phyloP scores from a whole-genome alignment of 495 filamentous ascomycete genomes.

The Aspergillus olivimuriae region DNA sequence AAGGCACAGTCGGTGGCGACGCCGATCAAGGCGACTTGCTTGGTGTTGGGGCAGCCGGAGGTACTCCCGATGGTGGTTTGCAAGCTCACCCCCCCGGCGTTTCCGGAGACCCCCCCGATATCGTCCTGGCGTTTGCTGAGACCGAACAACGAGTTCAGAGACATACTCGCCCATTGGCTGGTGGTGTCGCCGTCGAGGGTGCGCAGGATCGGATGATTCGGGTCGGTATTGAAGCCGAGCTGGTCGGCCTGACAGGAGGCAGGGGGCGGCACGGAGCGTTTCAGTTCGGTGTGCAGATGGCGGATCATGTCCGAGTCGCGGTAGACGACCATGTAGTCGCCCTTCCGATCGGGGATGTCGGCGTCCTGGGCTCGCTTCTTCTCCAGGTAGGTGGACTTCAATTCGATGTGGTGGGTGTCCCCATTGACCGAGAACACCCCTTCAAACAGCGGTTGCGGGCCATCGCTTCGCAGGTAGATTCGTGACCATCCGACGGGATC shows the following conservation, averaged over 20 bases:
- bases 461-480: constrained; percentile 70
- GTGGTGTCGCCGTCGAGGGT: constrained; percentile 32
- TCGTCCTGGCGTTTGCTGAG: constrained; percentile 45
- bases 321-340: constrained; percentile 86
- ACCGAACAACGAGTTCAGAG: constrained; percentile 51
- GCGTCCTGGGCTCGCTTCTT: constrained; percentile 73
- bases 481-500: constrained; percentile 80
- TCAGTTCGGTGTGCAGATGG: constrained; percentile 44
- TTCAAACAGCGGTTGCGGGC: constrained; percentile 74
- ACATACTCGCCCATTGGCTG: constrained; percentile 45
- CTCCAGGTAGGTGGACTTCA: constrained; percentile 63
- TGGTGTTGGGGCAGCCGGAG: constrained; percentile 75
- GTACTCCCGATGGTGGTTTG: constrained; percentile 73
- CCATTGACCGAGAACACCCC: constrained; percentile 77
- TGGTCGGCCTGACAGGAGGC: constrained; percentile 56
- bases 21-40: constrained; percentile 85
- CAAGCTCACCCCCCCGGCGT: constrained; percentile 79
- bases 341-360: constrained; percentile 47
- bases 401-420: constrained; percentile 84
- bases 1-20: constrained; percentile 92
- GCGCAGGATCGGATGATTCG: constrained; percentile 58
- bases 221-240: constrained; percentile 64
- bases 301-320: constrained; percentile 77
- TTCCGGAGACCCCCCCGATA: constrained; percentile 55
- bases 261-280: constrained; percentile 35